A percentile compares a stretch with the other conserved stretches of the same genome.
These are phyloP conservation scores for Marasmius tenuissimus DNA, from an alignment of 1,284 basidiomycete species.

Conservation along the genomic window DNA sequence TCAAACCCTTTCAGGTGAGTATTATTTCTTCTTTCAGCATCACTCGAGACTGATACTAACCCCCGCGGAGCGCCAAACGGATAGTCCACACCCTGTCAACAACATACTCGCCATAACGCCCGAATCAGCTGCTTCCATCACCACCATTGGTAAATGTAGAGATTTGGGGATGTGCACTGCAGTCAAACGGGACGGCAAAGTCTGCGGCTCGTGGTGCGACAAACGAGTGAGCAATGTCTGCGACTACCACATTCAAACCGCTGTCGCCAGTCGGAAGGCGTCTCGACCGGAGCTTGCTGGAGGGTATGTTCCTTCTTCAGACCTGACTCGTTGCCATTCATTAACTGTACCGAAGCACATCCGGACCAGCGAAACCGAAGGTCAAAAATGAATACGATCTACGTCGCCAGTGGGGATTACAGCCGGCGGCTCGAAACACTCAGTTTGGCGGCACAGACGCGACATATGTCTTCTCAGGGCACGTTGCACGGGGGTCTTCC, in stretches of 20 bases:
- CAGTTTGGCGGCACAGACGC: constrained; percentile 40
- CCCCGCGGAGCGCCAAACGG: constrained; percentile 41
- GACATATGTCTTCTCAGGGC: constrained; percentile 83
- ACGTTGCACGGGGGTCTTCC: constrained; percentile 52
- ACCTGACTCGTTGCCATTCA: background rate
- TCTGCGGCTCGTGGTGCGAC: constrained; percentile 88
- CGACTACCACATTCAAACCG: constrained; percentile 85
- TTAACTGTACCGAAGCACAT: constrained; percentile 48
- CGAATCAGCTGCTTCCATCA: constrained; percentile 74
- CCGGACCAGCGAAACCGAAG: constrained; percentile 51
- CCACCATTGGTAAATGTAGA: constrained; percentile 82
- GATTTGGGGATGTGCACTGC: constrained; percentile 87
- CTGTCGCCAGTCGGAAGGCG: constrained; percentile 72
- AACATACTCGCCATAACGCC: constrained; percentile 91
- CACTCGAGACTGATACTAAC: background rate
- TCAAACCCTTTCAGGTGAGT: constrained; percentile 81
- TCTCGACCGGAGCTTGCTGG: constrained; percentile 81
- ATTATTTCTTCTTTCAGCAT: background rate
- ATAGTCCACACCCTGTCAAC: constrained; percentile 71
- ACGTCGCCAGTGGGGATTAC: constrained; percentile 66
- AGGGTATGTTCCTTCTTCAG: constrained; percentile 49
- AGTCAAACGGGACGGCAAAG: constrained; percentile 73
- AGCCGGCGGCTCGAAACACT: constrained; percentile 41
- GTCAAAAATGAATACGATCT: constrained; percentile 66
- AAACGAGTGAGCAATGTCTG: constrained; percentile 80